Conservation (phyloP, 495 filamentous ascomycete genomes). For the Talaromyces trachyspermus region DNA sequence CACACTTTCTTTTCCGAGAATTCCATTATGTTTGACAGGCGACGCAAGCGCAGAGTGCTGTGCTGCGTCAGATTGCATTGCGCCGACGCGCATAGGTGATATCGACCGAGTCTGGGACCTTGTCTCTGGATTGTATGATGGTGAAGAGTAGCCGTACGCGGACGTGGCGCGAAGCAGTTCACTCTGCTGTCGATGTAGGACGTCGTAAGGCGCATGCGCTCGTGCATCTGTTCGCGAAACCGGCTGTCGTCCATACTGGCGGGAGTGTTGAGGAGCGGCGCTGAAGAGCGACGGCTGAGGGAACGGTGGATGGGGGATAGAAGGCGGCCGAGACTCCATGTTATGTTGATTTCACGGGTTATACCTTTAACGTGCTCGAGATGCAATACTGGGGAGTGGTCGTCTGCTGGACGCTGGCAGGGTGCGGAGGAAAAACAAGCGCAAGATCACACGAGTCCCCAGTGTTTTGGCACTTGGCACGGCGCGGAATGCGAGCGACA, state of each 20-base stretch:
- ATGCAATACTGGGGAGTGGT: background rate
- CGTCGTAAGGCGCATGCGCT: conserved; percentile 15
- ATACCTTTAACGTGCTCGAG: too few relatives aligned
- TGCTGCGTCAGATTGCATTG: conserved; percentile 16
- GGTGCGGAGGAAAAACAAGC: background rate
- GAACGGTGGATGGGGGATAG: conserved; percentile 5
- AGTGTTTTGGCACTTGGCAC: background rate
- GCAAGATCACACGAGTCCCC: conserved; percentile 1
- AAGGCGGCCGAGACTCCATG: conserved; percentile 5
- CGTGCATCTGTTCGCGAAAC: conserved; percentile 8
- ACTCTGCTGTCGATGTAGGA: conserved; percentile 15
- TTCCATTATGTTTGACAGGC: conserved; percentile 17
- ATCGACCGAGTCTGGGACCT: conserved; percentile 9
- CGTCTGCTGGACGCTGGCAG: background rate
- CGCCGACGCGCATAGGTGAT: conserved; percentile 13
- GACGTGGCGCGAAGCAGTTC: conserved; percentile 21
- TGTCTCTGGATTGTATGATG: conserved; percentile 10
- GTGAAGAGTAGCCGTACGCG: conserved; percentile 20
- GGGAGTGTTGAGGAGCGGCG: conserved; percentile 18
- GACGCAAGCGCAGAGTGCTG: conserved; percentile 17
- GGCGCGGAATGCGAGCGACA: conserved; percentile 1
- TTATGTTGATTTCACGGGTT: too few relatives aligned
- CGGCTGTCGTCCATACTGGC: conserved; percentile 10
- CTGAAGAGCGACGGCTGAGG: conserved; percentile 21
- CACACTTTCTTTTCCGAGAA: conserved; percentile 12